Base-by-base conservation (phyloP, 768 basidiomycete species). In the Suillus variegatus region DNA sequence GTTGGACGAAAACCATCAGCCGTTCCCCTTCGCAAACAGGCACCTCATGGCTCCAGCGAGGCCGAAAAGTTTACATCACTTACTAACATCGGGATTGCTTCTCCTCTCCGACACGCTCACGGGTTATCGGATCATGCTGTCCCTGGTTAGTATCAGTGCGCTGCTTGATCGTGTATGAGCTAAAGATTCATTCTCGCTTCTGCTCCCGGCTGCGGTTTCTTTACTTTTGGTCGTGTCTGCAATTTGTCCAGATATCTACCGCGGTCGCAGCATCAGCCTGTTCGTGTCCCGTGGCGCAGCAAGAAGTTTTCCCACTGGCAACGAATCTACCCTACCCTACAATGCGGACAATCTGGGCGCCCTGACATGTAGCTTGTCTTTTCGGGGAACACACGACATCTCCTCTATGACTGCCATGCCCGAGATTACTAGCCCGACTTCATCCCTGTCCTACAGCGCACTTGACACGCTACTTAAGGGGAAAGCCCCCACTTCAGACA, bases 391-490 rank as follows among this genome's bases (percentile, higher is more conserved):
- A 65, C 70, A 72, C 68, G 74, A 74, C 61, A 64, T 67, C 51
- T 64, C 69, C 57, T 71, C 68, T 60, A 68, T 72, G 69, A 65
- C 72, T 67, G 67, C 68, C 47, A 65, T 63, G 68, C 69, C 68
- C 41, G 69, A 67, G 70, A 67, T 74, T 61, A 36, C 66, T 63
- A 63, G 64, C 65, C 72, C 77, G 65, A 77, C 73, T 71, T 74
- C 75, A 73, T 76, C 77, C 54, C 65, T 77, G 68, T 77, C 75
- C 10, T 63, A 69, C 62, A 71, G 62, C 60, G 72, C 74, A 65
- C 66, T 77, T 62, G 75, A 78, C 64, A 68, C 64, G 67, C 67
- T 76, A 74, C 77, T 75, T 76, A 76, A 76, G 51, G 68, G 68
- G 32, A 74, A 75, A 62, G 38, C 66, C 32, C 32, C 6, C 40